Base-by-base conservation (phyloP, 2,329 filamentous ascomycete genomes). In the Fusarium xyrophilum region DNA sequence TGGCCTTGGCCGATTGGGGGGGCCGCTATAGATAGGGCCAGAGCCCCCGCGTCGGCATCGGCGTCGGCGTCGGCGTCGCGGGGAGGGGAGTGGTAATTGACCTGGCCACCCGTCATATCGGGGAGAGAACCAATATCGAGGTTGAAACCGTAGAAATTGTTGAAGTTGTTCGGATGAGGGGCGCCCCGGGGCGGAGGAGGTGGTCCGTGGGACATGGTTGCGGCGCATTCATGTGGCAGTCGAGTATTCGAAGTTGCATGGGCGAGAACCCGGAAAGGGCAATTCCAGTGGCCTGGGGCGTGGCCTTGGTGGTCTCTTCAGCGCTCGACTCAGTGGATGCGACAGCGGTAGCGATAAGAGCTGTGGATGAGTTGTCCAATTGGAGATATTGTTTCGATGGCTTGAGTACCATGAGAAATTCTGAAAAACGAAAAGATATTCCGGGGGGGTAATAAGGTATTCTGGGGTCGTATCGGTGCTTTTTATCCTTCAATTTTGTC, bases 121-220 rank as follows among this genome's bases (percentile, higher is more conserved):
- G 68, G 65, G 56, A 77, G 67, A 55, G 69, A 66, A 60, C 70
- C 63, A 39, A 76, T 67, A 61, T 76, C 73, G 55, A 76, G 56
- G 62, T 76, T 73, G 69, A 79, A 81, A 70, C 74, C 74, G 65
- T 78, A 80, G 50, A 79, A 73, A 72, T 76, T 79, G 71, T 59
- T 79, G 70, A 59, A 70, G 68, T 62, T 70, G 52, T 68, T 68
- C 54, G 32, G 47, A 54, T 44, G 67, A 69, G 64, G 60, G 35
- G 51, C 27, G 52, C 71, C 67, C 50, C 55, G 65, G 64, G 74
- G 75, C 69, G 73, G 73, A 64, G 75, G 76, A 44, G 75, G 76
- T 67, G 74, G 77, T 63, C 76, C 69, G 71, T 77, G 74, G 68
- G 78, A 77, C 78, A 80, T 80, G 69, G 68, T 75, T 69, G 70